Evolutionary conservation across 2,329 filamentous ascomycete genomes (phyloP).

Genomic region (Colletotrichum tabaci): DNA sequence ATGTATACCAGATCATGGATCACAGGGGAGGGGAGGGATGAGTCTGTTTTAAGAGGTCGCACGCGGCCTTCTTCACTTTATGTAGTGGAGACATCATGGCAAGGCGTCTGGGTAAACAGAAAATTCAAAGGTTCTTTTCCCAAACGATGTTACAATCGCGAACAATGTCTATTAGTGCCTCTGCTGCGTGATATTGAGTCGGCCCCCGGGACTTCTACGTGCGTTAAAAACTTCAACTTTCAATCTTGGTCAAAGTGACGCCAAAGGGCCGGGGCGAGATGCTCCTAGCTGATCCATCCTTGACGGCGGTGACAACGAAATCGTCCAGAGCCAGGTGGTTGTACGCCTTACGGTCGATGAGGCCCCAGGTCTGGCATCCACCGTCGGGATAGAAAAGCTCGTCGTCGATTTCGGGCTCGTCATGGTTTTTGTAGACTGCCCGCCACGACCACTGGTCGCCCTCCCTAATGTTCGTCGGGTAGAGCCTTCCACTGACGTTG

Average conservation of each 20-base stretch:
- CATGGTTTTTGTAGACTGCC: constrained; percentile 49
- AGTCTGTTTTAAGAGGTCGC: constrained; percentile 19
- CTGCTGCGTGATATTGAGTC: too few relatives aligned
- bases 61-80: constrained; percentile 14
- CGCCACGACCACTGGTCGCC: constrained; percentile 50
- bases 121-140: constrained; percentile 19
- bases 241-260: constrained; percentile 13
- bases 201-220: not conserved
- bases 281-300: constrained; percentile 19
- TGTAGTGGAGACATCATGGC: constrained; percentile 33
- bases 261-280: constrained; percentile 27
- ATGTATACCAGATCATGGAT: constrained; percentile 38
- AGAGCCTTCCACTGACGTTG: constrained; percentile 31
- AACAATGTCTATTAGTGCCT: not conserved
- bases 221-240: too few relatives aligned
- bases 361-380: constrained; percentile 52
- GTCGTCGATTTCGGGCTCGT: constrained; percentile 43
- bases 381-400: constrained; percentile 49
- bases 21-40: not conserved
- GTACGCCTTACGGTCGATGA: constrained; percentile 52
- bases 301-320: constrained; percentile 46
- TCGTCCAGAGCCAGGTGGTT: constrained; percentile 51
- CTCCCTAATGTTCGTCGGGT: constrained; percentile 28
- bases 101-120: constrained; percentile 39
- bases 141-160: not conserved